Percentiles rank a stretch among this genome's conserved stretches.
These are phyloP conservation scores for Lipomyces oligophaga DNA, from an alignment of 805 yeast genomes.

Conservation along the genomic window DNA sequence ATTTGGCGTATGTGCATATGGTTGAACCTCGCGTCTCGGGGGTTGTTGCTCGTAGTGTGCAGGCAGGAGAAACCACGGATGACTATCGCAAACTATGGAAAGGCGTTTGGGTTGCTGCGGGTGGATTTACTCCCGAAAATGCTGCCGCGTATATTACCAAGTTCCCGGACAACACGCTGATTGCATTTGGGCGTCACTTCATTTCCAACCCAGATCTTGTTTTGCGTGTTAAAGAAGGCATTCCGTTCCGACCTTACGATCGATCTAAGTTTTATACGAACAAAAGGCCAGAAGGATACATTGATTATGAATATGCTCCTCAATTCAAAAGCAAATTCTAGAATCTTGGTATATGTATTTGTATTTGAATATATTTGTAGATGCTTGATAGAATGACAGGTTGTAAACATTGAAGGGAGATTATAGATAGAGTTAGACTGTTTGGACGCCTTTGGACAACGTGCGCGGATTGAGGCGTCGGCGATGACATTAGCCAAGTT, in stretches of 20 bases:
- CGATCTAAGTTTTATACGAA: constrained; percentile 47
- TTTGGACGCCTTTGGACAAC: no score
- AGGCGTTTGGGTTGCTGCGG: constrained; percentile 27
- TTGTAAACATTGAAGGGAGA: no score
- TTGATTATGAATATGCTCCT: constrained; percentile 9
- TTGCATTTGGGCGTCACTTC: constrained; percentile 49
- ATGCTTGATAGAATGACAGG: no score
- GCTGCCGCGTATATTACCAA: constrained; percentile 6
- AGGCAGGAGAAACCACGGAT: constrained; percentile 1
- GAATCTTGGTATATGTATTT: no score
- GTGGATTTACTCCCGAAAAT: constrained; percentile 21
- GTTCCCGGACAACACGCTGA: constrained; percentile 21
- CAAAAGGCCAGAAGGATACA: constrained; percentile 7
- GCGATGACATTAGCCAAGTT: no score
- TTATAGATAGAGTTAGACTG: no score
- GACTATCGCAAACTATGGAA: constrained; percentile 9
- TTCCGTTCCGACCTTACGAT: constrained; percentile 45
- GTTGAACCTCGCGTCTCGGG: constrained; percentile 46
- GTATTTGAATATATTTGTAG: no score
- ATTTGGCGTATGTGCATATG: constrained; percentile 43
- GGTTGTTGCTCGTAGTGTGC: constrained; percentile 8
- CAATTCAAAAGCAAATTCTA: constrained; percentile 15
- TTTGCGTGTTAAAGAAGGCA: constrained; percentile 42
- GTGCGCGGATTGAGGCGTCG: no score
- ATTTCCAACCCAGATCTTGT: constrained; percentile 56